Conservation (phyloP, 441 rosid species). For the Gossypium trilobum region DNA sequence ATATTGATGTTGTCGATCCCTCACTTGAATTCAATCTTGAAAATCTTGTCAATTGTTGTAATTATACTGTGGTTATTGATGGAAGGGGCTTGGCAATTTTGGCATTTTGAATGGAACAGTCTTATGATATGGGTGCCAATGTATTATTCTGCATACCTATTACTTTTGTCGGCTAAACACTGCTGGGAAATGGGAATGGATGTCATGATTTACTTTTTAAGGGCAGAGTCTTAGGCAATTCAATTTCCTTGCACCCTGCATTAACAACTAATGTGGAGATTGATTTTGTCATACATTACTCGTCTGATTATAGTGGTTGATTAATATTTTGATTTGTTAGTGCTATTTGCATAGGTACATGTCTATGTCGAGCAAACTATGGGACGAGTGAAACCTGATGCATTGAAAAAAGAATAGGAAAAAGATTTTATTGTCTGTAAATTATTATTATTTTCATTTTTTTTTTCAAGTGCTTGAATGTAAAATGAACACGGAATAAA, state of each 20-base stretch:
- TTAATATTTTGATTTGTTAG: neutral
- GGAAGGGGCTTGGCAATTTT: conserved; percentile 19
- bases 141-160: neutral
- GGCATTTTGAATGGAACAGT: neutral
- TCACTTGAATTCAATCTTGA: neutral
- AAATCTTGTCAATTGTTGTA: conserved; percentile 12
- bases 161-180: neutral
- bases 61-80: conserved; percentile 11
- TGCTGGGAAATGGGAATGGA: neutral
- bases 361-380: no score
- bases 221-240: neutral
- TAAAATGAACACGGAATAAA: no score
- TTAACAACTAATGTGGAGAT: no score
- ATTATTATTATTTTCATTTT: no score
- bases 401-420: no score
- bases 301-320: no score
- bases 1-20: neutral
- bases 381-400: no score
- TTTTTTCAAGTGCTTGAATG: no score
- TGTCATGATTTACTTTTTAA: neutral
- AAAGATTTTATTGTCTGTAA: no score
- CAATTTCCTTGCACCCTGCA: neutral
- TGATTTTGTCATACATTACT: no score
- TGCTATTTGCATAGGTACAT: no score
- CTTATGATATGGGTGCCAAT: neutral